Evolutionary conservation across 495 filamentous ascomycete genomes (phyloP).

Genomic region (Elaphomyces granulatus): DNA sequence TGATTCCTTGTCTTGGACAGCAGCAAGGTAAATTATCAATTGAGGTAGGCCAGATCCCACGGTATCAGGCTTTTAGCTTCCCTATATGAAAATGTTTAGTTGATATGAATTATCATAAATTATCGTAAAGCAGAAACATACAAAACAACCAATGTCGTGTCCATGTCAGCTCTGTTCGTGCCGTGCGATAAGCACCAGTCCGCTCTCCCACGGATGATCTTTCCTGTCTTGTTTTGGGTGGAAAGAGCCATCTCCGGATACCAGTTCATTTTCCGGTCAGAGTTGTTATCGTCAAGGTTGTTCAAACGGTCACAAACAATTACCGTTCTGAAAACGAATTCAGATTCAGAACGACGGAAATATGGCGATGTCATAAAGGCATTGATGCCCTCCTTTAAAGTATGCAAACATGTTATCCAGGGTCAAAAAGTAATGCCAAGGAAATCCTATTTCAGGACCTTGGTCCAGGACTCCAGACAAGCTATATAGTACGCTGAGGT

Average conservation of each 20-base stretch:
- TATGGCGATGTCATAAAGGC: neutral
- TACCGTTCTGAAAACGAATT: neutral
- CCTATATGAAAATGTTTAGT: neutral
- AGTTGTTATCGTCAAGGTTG: neutral
- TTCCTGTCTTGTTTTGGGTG: neutral
- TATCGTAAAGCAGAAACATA: neutral
- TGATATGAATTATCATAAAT: neutral
- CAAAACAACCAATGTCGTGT: constrained; percentile 1
- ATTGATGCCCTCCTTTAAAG: neutral
- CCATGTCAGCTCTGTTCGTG: neutral
- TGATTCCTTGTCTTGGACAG: neutral
- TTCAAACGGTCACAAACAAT: constrained; percentile 1
- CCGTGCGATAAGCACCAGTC: no score
- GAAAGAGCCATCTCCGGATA: neutral
- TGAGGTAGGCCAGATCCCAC: neutral
- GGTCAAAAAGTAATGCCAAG: neutral
- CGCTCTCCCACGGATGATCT: neutral
- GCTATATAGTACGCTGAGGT: no score
- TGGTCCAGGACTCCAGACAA: no score
- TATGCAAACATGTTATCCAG: neutral
- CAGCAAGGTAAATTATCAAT: constrained; percentile 4
- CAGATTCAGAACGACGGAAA: neutral
- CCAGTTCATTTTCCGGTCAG: neutral
- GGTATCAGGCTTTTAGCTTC: neutral
- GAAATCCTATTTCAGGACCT: no score